Evolutionary conservation across 768 basidiomycete genomes (phyloP).

Genomic region (Lactifluus echinatus): DNA sequence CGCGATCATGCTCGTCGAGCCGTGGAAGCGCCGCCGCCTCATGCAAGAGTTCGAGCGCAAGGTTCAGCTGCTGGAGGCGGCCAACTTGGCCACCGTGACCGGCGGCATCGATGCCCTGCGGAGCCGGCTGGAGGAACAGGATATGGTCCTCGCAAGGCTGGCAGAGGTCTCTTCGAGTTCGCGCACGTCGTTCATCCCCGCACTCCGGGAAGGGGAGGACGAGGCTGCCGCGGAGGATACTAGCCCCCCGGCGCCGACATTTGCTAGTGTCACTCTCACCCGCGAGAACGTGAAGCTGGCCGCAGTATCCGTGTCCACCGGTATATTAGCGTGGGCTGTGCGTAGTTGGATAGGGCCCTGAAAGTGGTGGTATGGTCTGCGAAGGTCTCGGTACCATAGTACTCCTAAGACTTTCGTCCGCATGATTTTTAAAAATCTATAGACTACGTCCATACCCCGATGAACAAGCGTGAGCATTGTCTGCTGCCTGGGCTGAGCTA

Average conservation of each 20-base stretch:
- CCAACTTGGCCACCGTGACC: constrained; percentile 26
- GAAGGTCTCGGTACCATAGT: neutral
- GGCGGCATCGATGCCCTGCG: constrained; percentile 4
- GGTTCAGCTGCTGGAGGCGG: constrained; percentile 44
- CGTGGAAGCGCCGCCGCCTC: constrained; percentile 86
- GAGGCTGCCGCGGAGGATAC: neutral
- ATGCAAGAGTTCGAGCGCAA: constrained; percentile 86
- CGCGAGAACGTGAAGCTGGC: neutral
- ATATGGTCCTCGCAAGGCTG: neutral
- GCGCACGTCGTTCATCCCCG: too few relatives aligned
- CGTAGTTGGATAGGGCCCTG: constrained; percentile 9
- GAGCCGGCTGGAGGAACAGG: constrained; percentile 14
- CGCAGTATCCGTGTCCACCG: neutral
- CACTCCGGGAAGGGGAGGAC: neutral
- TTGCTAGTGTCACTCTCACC: constrained; percentile 8
- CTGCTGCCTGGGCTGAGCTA: neutral
- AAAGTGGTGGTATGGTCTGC: neutral
- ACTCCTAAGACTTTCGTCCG: neutral
- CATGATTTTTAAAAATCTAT: neutral
- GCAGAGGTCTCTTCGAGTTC: neutral
- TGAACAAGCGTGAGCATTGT: neutral
- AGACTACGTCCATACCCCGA: neutral
- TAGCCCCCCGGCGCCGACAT: constrained; percentile 4
- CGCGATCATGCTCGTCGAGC: constrained; percentile 88
- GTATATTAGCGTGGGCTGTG: constrained; percentile 8